Conservation (phyloP, 495 filamentous ascomycete species). For the Aeminium ludgeri region DNA sequence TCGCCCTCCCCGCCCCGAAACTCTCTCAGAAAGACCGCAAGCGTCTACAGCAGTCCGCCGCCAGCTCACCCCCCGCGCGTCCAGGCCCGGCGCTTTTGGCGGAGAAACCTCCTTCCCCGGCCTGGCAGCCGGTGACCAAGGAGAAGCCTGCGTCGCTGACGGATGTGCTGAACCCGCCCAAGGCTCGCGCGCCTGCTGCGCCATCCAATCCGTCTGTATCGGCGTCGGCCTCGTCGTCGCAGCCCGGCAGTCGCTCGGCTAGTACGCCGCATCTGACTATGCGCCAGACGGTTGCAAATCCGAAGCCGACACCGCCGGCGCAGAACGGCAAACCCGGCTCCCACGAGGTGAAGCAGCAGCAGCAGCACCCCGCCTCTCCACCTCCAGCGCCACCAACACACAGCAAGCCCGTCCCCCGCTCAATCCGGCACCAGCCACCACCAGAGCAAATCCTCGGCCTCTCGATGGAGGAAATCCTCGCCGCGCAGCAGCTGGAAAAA, state of each 20-base stretch:
- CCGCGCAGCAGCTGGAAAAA: conserved; percentile 72
- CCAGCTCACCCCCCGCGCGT: not conserved
- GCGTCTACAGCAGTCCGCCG: conserved; percentile 38
- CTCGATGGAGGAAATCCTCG: conserved; percentile 75
- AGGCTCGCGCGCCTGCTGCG: conserved; percentile 12
- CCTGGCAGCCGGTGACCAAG: conserved; percentile 46
- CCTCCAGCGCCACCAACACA: conserved; percentile 7
- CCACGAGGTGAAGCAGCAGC: too few relatives aligned
- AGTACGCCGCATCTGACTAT: conserved; percentile 41
- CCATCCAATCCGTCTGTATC: too few relatives aligned
- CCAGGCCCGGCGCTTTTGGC: too few relatives aligned
- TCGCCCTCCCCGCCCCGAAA: conserved; percentile 28
- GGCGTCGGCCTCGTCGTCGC: too few relatives aligned
- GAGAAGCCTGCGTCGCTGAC: conserved; percentile 23
- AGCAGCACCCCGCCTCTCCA: not conserved
- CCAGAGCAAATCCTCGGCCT: conserved; percentile 45
- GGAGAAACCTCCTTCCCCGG: conserved; percentile 44
- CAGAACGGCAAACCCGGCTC: too few relatives aligned
- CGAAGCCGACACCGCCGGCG: conserved; percentile 22
- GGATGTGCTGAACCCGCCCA: conserved; percentile 22
- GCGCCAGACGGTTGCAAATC: conserved; percentile 43
- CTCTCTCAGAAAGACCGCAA: conserved; percentile 85
- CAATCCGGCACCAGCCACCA: conserved; percentile 31
- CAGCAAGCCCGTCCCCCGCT: conserved; percentile 18
- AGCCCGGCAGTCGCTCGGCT: too few relatives aligned